Base-by-base conservation (phyloP, 192 early-diverging fungal genomes). In the Coemansia sp. region DNA sequence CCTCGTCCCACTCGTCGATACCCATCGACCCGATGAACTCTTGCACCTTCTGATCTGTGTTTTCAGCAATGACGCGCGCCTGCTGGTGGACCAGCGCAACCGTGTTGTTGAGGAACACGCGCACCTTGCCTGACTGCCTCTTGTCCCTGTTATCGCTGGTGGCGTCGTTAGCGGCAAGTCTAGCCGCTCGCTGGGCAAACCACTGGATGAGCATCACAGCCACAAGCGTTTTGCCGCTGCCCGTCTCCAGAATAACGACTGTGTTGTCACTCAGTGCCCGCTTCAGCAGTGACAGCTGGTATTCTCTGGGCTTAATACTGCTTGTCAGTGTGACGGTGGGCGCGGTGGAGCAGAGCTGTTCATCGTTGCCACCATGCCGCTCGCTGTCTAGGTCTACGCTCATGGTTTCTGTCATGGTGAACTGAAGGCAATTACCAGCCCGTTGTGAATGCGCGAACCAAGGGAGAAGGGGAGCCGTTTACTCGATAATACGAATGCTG, bases 171-270 rank as follows among this genome's bases (percentile, higher is more conserved):
- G 34, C n/a, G 17, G 54, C 41, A 1, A 20, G 37, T 3, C 15
- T 42, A 5, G 28, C 19, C 17, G 64, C 61, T 19, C 68, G 72
- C 42, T 71, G 68, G 6, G 77, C 71, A 65, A 91, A 84, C 67
- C 94, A 84, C 68, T 90, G 86, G 44, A 97, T 88, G 20, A 98
- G 81, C 84, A 96, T 80, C 52, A 90, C 87, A 2, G 94, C 86
- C 19, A 95, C 89, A 1, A 98, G 76, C 11, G 96, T 98, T 67
- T 98, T 97, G 19, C 96, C 96, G 14, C 88, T 88, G 9, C 96
- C 96, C 0, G 96, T 98, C 68, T 94, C 91, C 57, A 98, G 75
- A 6, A 98, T 89, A 0, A 91, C 89, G 50, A 98, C 91, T 30
- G 92, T 83, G 75, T 98, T 98, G 2, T 76, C 71, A 6, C 64